Conservation (phyloP, 202 grass and related monocot species). For the Dendrocalamus latiflorus region DNA sequence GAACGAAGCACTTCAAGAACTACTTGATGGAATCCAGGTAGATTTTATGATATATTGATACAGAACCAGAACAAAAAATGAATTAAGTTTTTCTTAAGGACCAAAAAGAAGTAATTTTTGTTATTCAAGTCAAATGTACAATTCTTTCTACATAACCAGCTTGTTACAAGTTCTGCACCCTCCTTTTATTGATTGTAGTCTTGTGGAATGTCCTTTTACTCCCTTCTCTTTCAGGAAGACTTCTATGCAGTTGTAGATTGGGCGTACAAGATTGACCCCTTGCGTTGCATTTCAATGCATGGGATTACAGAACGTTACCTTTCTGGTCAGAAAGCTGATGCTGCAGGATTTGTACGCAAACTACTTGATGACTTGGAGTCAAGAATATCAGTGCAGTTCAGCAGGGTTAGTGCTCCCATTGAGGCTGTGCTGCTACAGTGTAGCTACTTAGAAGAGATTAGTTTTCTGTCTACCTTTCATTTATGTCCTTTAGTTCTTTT, state of each 20-base stretch:
- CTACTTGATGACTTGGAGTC: slow-evolving; percentile 93
- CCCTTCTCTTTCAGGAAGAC: slow-evolving; percentile 63
- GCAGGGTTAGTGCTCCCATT: slow-evolving; percentile 61
- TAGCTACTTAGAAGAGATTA: slow-evolving; percentile 3
- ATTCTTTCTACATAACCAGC: slow-evolving; percentile 5
- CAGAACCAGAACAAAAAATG: slow-evolving; percentile 6
- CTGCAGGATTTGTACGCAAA: slow-evolving; percentile 95
- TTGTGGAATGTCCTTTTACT: slow-evolving; percentile 11
- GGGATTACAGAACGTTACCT: slow-evolving; percentile 97
- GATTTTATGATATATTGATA: slow-evolving; percentile 16
- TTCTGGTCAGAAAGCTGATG: slow-evolving; percentile 98
- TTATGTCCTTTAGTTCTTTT: slow-evolving; percentile 20
- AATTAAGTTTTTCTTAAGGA: background rate
- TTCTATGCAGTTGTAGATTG: slow-evolving; percentile 96
- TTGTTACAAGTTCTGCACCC: background rate
- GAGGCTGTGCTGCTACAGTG: background rate
- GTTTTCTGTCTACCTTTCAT: slow-evolving; percentile 16
- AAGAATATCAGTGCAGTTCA: slow-evolving; percentile 93
- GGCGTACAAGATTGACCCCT: slow-evolving; percentile 98
- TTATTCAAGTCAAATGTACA: slow-evolving; percentile 18
- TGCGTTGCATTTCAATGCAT: slow-evolving; percentile 99
- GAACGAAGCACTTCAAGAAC: slow-evolving; percentile 96
- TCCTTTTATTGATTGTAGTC: background rate
- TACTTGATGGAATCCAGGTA: slow-evolving; percentile 99
- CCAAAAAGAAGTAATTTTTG: slow-evolving; percentile 5